Conservation (phyloP, 225 moss, liverwort and hornwort species). For the Climacium dendroides region DNA sequence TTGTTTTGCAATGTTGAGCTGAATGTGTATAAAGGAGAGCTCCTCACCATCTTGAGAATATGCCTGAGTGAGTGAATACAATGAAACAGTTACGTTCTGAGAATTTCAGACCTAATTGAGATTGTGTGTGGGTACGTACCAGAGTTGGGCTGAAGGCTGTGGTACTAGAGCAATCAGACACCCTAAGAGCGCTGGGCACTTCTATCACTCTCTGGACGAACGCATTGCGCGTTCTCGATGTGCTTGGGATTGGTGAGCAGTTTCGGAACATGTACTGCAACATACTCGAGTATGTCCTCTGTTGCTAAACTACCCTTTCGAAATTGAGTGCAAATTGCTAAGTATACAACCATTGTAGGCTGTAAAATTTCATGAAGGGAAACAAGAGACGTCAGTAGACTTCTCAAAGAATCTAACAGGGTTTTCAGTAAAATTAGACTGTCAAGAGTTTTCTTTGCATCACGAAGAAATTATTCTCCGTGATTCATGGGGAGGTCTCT, state of each 20-base stretch:
- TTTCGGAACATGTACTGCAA: conserved; percentile 11
- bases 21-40: background rate
- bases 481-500: background rate
- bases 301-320: background rate
- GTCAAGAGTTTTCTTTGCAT: background rate
- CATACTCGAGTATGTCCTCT: background rate
- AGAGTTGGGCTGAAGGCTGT: conserved; percentile 21
- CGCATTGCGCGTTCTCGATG: conserved; percentile 12
- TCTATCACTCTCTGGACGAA: conserved; percentile 13
- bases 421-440: background rate
- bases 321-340: background rate
- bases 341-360: background rate
- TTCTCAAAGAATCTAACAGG: background rate
- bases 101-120: background rate
- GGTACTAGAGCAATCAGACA: conserved; percentile 16
- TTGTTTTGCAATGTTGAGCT: background rate
- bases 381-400: background rate
- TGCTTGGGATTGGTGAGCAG: conserved; percentile 7
- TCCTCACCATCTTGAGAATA: background rate
- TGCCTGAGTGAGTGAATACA: background rate
- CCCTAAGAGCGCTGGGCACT: background rate
- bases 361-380: background rate
- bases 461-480: too few species aligned
- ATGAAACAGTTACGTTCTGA: background rate
- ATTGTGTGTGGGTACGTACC: background rate